Percentiles rank a stretch among this genome's conserved stretches.
phyloP scores from a whole-genome alignment of 495 filamentous ascomycete species.

The Elasticomyces elasticus region DNA sequence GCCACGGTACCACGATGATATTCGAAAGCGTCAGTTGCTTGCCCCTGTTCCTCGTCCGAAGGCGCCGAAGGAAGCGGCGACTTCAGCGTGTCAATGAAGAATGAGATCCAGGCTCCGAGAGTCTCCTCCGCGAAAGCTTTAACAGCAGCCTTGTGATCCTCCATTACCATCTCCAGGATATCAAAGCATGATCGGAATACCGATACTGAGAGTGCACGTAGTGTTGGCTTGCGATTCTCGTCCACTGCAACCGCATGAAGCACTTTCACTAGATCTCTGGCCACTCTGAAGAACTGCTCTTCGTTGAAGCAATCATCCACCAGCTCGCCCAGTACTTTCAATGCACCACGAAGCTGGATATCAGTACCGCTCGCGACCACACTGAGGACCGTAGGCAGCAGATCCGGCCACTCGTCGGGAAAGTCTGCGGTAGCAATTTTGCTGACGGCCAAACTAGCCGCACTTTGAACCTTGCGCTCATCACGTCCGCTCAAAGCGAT shows the following conservation, averaged over 20 bases:
- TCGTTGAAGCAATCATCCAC: constrained; percentile 89
- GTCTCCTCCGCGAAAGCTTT: constrained; percentile 81
- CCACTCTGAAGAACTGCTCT: constrained; percentile 84
- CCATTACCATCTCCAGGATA: constrained; percentile 88
- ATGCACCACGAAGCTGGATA: constrained; percentile 72
- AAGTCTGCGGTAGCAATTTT: constrained; percentile 93
- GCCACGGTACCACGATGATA: constrained; percentile 65
- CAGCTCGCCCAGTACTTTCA: constrained; percentile 78
- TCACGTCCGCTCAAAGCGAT: constrained; percentile 65
- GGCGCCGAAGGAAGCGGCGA: constrained; percentile 56
- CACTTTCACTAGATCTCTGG: constrained; percentile 68
- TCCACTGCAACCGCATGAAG: constrained; percentile 75
- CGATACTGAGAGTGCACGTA: constrained; percentile 73
- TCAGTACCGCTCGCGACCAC: constrained; percentile 63
- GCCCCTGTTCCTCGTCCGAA: constrained; percentile 45
- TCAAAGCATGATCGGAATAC: constrained; percentile 89
- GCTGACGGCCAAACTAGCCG: constrained; percentile 83
- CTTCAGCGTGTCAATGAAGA: constrained; percentile 67
- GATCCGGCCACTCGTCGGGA: constrained; percentile 81
- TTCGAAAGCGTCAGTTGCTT: constrained; percentile 35
- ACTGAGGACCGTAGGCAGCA: constrained; percentile 70
- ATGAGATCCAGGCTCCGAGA: constrained; percentile 72
- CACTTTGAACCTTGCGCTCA: constrained; percentile 74
- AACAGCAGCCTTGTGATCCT: constrained; percentile 75
- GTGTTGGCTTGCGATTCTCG: constrained; percentile 56